Conservation (phyloP, 441 rosid species). For the Hura crepitans region DNA sequence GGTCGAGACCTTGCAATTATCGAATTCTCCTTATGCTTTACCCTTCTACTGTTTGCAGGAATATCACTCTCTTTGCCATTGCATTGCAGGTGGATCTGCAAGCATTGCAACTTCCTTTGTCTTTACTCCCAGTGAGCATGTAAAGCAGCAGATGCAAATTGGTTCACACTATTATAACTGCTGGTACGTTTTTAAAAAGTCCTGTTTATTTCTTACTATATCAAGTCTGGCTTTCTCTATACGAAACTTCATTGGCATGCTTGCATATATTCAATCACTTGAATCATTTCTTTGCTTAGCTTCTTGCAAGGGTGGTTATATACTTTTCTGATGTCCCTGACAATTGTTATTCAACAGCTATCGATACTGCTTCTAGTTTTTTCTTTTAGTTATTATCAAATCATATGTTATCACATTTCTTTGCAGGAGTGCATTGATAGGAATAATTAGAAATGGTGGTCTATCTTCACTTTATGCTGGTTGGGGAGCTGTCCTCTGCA, state of each 20-base stretch:
- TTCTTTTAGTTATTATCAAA: neutral
- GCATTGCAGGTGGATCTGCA: conserved; percentile 92
- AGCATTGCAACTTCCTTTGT: conserved; percentile 86
- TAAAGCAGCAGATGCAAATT: conserved; percentile 98
- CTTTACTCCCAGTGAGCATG: conserved; percentile 82
- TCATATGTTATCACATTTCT: conserved; percentile 18
- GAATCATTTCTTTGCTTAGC: conserved; percentile 8
- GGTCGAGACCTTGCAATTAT: neutral
- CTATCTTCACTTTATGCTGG: conserved; percentile 61
- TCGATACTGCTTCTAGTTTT: neutral
- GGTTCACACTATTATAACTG: conserved; percentile 72
- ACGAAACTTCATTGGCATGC: neutral
- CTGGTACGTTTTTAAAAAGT: conserved; percentile 45
- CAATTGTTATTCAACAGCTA: neutral
- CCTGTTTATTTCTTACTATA: neutral
- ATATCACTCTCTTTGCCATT: conserved; percentile 65
- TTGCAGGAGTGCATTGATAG: conserved; percentile 55
- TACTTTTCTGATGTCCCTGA: neutral
- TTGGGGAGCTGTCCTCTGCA: conserved; percentile 80
- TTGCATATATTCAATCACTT: neutral
- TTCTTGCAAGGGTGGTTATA: neutral
- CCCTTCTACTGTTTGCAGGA: conserved; percentile 46
- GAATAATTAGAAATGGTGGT: conserved; percentile 54
- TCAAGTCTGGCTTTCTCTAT: neutral
- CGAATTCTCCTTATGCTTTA: neutral